phyloP scores from a whole-genome alignment of 331 rosid genomes.

The Erythrophleum ivorense region DNA sequence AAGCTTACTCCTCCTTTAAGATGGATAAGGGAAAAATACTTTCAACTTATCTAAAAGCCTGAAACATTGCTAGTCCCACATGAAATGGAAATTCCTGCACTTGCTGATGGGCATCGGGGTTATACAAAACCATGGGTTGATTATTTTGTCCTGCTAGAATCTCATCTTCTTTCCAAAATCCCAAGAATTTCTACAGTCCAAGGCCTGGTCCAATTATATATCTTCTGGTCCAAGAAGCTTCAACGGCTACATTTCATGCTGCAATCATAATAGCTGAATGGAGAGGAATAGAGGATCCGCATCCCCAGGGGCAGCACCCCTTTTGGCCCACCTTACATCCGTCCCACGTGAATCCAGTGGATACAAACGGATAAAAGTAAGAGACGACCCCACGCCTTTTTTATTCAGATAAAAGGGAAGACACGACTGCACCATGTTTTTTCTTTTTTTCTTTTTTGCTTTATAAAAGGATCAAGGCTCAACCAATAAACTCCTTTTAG shows the following conservation, averaged over 20 bases:
- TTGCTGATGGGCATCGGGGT: neutral
- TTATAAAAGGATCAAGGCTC: neutral
- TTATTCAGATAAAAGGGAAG: too few relatives aligned
- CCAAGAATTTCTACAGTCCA: neutral
- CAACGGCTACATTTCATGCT: neutral
- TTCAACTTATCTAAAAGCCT: slow-evolving; percentile 9
- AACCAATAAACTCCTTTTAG: too few relatives aligned
- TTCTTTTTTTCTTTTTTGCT: too few relatives aligned
- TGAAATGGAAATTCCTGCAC: neutral
- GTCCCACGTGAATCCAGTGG: neutral
- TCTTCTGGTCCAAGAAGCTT: neutral
- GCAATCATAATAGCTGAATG: too few relatives aligned
- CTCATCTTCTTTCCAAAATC: slow-evolving; percentile 8
- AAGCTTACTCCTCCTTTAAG: neutral
- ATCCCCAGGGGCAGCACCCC: neutral
- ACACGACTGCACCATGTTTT: too few relatives aligned
- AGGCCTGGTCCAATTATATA: slow-evolving; percentile 7
- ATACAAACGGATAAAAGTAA: too few relatives aligned
- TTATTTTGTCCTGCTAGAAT: neutral
- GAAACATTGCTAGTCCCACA: neutral
- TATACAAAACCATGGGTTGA: neutral
- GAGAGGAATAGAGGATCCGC: too few relatives aligned
- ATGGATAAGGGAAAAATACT: neutral
- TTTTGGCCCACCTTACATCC: slow-evolving; percentile 6
- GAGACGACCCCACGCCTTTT: too few relatives aligned